phyloP scores from a whole-genome alignment of 148 eudicot genomes.

The Nepenthes gracilis region DNA sequence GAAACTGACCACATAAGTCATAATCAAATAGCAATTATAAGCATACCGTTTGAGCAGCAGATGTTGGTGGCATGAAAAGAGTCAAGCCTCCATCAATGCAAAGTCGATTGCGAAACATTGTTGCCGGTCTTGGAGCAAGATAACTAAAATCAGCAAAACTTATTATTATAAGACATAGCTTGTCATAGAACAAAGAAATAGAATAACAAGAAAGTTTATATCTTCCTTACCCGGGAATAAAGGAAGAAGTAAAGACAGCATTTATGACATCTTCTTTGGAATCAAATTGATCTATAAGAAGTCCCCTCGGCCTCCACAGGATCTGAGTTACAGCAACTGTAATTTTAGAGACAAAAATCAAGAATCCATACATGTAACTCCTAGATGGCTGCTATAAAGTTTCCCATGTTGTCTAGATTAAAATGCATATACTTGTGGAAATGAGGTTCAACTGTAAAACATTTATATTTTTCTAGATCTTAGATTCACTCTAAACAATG shows the following conservation, averaged over 20 bases:
- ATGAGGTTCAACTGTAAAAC: no score
- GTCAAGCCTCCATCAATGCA: slow-evolving; percentile 98
- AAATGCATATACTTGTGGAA: no score
- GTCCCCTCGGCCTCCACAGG: slow-evolving; percentile 91
- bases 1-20: no score
- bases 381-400: no score
- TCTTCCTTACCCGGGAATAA: slow-evolving; percentile 77
- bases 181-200: background rate
- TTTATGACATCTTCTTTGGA: slow-evolving; percentile 94
- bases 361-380: no score
- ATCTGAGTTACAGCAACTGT: slow-evolving; percentile 95
- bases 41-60: slow-evolving; percentile 80
- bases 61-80: slow-evolving; percentile 96
- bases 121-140: slow-evolving; percentile 96
- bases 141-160: slow-evolving; percentile 25
- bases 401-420: no score
- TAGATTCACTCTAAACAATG: no score
- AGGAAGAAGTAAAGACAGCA: slow-evolving; percentile 90
- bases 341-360: background rate
- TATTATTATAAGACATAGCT: background rate
- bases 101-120: slow-evolving; percentile 78
- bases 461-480: no score
- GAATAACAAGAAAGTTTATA: background rate
- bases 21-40: background rate
- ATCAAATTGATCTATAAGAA: slow-evolving; percentile 90